Evolutionary conservation across 305 asterid genomes (phyloP).

Genomic region (Fraxinus nigra): DNA sequence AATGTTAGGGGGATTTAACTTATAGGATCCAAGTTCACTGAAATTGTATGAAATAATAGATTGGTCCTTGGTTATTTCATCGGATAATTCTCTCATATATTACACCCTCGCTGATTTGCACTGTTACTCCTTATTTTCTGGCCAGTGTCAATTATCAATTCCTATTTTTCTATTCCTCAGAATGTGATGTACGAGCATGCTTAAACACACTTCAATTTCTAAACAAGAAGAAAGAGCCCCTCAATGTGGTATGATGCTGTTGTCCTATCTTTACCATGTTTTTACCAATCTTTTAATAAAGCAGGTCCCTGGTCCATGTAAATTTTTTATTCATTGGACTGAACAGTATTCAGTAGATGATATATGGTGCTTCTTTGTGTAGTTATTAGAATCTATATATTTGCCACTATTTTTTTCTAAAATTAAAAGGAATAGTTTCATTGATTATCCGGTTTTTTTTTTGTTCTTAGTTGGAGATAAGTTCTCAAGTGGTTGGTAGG

Average conservation of each 20-base stretch:
- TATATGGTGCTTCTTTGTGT: constrained; percentile 13
- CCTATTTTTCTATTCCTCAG: constrained; percentile 40
- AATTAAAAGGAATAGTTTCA: neutral
- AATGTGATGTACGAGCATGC: constrained; percentile 92
- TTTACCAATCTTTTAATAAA: constrained; percentile 13
- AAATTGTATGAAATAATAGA: neutral
- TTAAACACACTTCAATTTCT: constrained; percentile 97
- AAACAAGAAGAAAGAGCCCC: constrained; percentile 76
- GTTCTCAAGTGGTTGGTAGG: constrained; percentile 92
- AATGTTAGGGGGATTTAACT: neutral
- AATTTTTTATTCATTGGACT: constrained; percentile 4
- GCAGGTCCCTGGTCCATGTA: constrained; percentile 18
- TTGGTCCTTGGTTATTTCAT: neutral
- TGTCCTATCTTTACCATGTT: constrained; percentile 2
- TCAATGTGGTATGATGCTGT: constrained; percentile 60
- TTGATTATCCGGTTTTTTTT: constrained; percentile 26
- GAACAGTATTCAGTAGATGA: neutral
- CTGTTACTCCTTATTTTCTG: neutral
- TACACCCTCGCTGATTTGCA: neutral
- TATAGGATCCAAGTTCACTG: neutral
- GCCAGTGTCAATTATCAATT: neutral
- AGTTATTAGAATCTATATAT: constrained; percentile 5
- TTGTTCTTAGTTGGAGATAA: constrained; percentile 66
- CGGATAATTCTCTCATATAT: neutral
- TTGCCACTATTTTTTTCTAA: constrained; percentile 1